These are phyloP conservation scores for Rhododendron henanense DNA, from an alignment of 148 eudicot genomes.

Conservation along the genomic window DNA sequence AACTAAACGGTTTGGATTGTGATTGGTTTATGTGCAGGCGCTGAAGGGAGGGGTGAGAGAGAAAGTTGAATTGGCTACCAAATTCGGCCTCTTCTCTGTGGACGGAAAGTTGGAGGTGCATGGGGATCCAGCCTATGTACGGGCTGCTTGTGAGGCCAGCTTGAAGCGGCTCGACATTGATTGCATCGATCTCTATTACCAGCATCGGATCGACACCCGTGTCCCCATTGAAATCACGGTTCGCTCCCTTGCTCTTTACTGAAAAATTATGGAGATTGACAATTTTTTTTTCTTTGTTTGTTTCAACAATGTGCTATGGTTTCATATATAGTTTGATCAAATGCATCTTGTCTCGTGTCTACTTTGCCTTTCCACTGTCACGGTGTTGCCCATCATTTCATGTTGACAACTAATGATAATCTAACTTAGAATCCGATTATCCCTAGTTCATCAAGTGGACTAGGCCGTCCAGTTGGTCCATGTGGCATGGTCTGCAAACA, in stretches of 20 bases:
- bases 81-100: not conserved
- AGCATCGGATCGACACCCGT: constrained; percentile 7
- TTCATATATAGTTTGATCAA: not conserved
- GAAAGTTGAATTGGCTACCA: constrained; percentile 7
- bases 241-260: not conserved
- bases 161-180: constrained; percentile 10
- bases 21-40: not conserved
- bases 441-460: not conserved
- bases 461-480: not conserved
- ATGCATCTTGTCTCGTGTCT: not conserved
- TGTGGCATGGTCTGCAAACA: not conserved
- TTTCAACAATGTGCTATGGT: not conserved
- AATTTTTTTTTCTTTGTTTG: not conserved
- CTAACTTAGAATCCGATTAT: not conserved
- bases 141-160: constrained; percentile 15
- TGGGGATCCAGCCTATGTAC: constrained; percentile 12
- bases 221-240: constrained; percentile 18
- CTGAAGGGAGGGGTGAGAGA: constrained; percentile 15
- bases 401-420: not conserved
- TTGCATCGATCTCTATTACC: constrained; percentile 8
- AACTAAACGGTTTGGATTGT: not conserved
- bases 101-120: not conserved
- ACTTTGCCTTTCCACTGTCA: not conserved
- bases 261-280: not conserved
- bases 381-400: not conserved